These are phyloP conservation scores for Davidsoniella eucalypti DNA, from an alignment of 2,329 filamentous ascomycete species.

Conservation along the genomic window DNA sequence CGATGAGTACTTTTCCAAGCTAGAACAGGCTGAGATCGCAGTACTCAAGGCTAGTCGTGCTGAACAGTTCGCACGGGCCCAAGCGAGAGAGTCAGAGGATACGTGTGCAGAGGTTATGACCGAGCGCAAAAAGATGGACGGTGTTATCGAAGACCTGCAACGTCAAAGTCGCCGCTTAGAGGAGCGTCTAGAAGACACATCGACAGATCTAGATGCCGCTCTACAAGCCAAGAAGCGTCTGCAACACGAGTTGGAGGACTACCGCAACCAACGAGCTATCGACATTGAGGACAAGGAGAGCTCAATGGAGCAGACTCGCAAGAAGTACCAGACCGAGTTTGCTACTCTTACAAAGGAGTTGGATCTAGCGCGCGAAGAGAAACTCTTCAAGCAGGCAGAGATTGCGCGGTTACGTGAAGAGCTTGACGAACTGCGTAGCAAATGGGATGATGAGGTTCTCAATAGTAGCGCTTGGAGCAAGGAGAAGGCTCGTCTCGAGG, in stretches of 20 bases:
- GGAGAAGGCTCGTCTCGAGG: conserved; percentile 83
- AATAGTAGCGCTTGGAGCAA: conserved; percentile 98
- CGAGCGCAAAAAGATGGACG: conserved; percentile 80
- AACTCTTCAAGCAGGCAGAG: conserved; percentile 70
- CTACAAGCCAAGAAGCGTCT: conserved; percentile 83
- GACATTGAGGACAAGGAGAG: conserved; percentile 95
- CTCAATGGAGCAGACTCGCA: conserved; percentile 89
- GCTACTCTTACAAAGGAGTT: conserved; percentile 80
- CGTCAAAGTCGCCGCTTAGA: conserved; percentile 79
- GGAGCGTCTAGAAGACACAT: conserved; percentile 78
- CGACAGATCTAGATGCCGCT: conserved; percentile 72
- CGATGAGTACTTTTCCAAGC: conserved; percentile 92
- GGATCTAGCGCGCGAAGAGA: conserved; percentile 81
- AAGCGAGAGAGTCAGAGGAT: conserved; percentile 81
- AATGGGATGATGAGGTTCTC: conserved; percentile 96
- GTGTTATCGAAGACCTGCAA: conserved; percentile 74
- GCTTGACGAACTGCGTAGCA: conserved; percentile 80
- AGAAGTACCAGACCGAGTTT: conserved; percentile 93
- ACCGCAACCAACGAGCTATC: conserved; percentile 83
- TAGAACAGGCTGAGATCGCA: conserved; percentile 91
- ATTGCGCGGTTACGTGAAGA: conserved; percentile 85
- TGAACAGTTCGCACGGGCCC: conserved; percentile 83
- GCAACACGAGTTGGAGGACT: conserved; percentile 95
- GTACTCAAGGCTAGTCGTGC: conserved; percentile 83
- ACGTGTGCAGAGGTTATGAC: conserved; percentile 80